Base-by-base conservation (phyloP, 192 early-diverging fungal genomes). In the Entrophospora sp. region DNA sequence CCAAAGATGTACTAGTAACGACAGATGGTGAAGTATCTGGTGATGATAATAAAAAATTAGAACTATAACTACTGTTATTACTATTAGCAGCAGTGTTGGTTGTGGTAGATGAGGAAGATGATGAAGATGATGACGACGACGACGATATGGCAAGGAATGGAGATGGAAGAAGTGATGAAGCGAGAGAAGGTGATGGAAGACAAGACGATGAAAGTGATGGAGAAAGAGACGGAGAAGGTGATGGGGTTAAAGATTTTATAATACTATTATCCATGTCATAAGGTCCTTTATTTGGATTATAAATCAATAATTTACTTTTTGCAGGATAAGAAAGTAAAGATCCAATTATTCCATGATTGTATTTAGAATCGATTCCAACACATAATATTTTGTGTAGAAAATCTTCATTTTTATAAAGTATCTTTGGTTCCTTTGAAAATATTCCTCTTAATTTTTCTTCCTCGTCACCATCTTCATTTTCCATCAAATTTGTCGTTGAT, bases 291-390 rank as follows among this genome's bases (percentile, higher is more conserved):
- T 56, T 18, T 8, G 31, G 0, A 58, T 58, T 32, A 58, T 58
- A 58, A 22, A 58, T 37, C 36, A 36, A 37, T 58, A 58, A 20
- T 16, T 32, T 8, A 37, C 56, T 18, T 58, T 37, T 32, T 58
- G 56, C 32, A 6, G 56, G 56, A 12, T 8, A 58, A 6, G 56
- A 12, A 5, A 37, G 3, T 18, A 25, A n/a, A 20, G 56, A 37
- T 58, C 56, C 56, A 58, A 58, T 58, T 10, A 58, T 34, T 6
- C 36, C 56, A 2, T 32, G 16, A 58, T 58, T 58, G 36, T 31
- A 58, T 22, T 7, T 58, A 6, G 27, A 25, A 18, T 58, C 56
- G 3, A 58, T 58, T 24, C 5, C 56, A 8, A 34, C 56, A 58
- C 56, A 58, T 22, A 58, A 22, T 32, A 58, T 18, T 36, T 34